Evolutionary conservation across 225 moss, liverwort and hornwort species (phyloP).

Genomic region (Neckera pumila): DNA sequence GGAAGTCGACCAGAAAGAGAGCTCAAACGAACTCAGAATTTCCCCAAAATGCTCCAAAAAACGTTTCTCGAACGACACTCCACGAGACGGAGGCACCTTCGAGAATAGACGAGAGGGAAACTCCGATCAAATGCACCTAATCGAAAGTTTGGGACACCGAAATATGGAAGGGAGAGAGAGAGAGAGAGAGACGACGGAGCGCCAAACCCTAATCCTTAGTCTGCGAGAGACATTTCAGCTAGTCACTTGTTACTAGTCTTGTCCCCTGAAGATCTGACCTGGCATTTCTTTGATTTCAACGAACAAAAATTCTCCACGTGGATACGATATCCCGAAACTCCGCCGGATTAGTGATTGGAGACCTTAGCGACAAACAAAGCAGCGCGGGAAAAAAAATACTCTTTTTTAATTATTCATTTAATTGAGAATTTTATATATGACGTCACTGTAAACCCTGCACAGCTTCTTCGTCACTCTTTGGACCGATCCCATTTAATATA

Average conservation of each 20-base stretch:
- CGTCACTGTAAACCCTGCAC: not conserved
- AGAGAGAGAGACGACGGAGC: not conserved
- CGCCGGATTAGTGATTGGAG: not conserved
- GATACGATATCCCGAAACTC: not conserved
- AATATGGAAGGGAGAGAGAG: not conserved
- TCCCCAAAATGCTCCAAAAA: not conserved
- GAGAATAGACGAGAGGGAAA: not conserved
- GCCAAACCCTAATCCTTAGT: slow-evolving; percentile 51
- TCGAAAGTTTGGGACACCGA: not conserved
- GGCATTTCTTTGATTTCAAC: not conserved
- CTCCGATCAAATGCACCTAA: not conserved
- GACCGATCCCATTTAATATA: not conserved
- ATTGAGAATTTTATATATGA: not conserved
- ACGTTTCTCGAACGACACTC: not conserved
- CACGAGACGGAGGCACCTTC: not conserved
- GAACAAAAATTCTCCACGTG: not conserved
- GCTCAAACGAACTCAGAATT: not conserved
- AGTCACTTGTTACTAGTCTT: not conserved
- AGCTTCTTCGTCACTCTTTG: not conserved
- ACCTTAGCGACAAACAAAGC: not conserved
- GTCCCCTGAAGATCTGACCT: not conserved
- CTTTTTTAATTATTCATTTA: too few relatives aligned
- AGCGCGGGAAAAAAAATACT: not conserved
- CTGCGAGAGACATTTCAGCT: not conserved
- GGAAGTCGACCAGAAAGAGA: not conserved